Conservation (phyloP, 2,329 filamentous ascomycete species). For the Epichloe elymi region DNA sequence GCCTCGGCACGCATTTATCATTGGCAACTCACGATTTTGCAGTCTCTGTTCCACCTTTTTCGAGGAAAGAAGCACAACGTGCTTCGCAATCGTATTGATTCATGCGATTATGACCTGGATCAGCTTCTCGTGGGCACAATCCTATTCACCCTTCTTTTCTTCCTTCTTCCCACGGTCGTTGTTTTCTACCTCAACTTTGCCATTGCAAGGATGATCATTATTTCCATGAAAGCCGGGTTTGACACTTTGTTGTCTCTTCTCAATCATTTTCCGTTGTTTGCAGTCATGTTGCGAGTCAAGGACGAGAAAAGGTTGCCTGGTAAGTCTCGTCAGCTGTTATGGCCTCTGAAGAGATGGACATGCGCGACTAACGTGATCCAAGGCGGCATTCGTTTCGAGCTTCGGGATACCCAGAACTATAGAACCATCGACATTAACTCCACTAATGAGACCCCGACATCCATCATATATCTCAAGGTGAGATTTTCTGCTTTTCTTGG, state of each 20-base stretch:
- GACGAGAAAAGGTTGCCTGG: conserved; percentile 82
- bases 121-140: conserved; percentile 94
- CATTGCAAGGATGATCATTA: conserved; percentile 86
- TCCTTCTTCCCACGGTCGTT: conserved; percentile 83
- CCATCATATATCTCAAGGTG: conserved; percentile 79
- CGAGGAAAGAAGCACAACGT: conserved; percentile 97
- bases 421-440: conserved; percentile 26
- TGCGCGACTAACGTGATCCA: conserved; percentile 5
- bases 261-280: conserved; percentile 96
- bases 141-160: conserved; percentile 88
- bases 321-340: conserved; percentile 23
- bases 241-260: conserved; percentile 87
- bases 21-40: conserved; percentile 94
- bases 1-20: conserved; percentile 95
- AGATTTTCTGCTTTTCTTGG: conserved; percentile 5
- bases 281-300: conserved; percentile 89
- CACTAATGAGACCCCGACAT: conserved; percentile 46
- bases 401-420: conserved; percentile 56
- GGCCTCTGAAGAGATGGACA: background rate
- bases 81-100: conserved; percentile 92
- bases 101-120: conserved; percentile 96
- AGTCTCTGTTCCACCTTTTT: conserved; percentile 96
- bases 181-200: conserved; percentile 98
- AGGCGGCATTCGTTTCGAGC: conserved; percentile 72
- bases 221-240: conserved; percentile 77